Base-by-base conservation (phyloP, 345 rosid genomes). In the Eucalyptus paniculata region DNA sequence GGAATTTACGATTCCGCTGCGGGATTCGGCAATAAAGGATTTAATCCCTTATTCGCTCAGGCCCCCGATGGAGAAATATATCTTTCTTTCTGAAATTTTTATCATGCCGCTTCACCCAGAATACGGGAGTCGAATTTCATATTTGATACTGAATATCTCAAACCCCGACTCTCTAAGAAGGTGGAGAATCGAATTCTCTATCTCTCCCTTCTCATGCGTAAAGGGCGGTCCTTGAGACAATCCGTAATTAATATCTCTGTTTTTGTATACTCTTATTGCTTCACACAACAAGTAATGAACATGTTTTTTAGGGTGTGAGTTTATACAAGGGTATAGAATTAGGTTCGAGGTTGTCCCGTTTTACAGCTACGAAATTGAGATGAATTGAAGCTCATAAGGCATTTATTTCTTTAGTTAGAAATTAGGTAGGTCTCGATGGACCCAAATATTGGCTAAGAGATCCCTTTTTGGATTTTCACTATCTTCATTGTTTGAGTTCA, bases 241-340 rank as follows among this genome's bases (percentile, higher is more conserved):
- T 53, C 1, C 2, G 5, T 19, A 53, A 53, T 53, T 1, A 0
- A 1, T 53, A 53, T 53, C 56, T 4, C 1, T 11, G 0, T 26
- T 58, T 58, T 58, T 58, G n/a, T 58, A 5, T 26, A 26, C 65
- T 6, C 7, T 0, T 12, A 11, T 24, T 26, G 65, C n/a, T 58
- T 26, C n/a, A 30, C 30, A 26, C 65, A 0, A 10, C n/a, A 19
- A 24, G 15, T 58, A 58, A 26, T 58, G 7, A 12, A 7, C 2
- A 0, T 28, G 2, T 6, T 62, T 30, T 53, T 53, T 53, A 53
- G 24, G 58, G 10, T 19, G 24, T 53, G 58, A 53, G 11, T 53
- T 53, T 53, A 53, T 53, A 3, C 5, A 3, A 53, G 24, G 4
- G 58, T 19, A 0, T 53, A 19, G 26, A 53, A 53, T 53, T 53